Base-by-base conservation (phyloP, 176 grass and related monocot species). In the Saccharum officinarum region DNA sequence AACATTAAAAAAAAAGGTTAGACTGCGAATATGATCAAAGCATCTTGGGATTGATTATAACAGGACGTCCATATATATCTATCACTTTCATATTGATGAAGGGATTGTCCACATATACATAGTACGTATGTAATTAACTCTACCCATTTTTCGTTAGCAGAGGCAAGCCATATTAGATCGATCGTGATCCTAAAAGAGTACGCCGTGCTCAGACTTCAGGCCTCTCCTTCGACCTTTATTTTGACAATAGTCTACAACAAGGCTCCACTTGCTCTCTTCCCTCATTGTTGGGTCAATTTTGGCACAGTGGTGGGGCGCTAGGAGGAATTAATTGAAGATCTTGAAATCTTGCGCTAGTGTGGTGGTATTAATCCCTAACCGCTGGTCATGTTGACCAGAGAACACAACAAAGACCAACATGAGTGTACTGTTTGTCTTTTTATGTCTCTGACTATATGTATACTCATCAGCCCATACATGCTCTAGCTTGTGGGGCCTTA, bases 241-340 rank as follows among this genome's bases (percentile, higher is more conserved):
- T 41, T 39, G 75, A 37, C 36, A 10, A 42, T 31, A 30, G 39
- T 73, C 41, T 8, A 44, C 8, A 38, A 40, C 34, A 78, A 28
- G 76, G 18, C 40, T 10, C 40, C 22, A 25, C 3, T 79, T 37
- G 6, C 6, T 5, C 1, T 33, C 3, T 33, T 75, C 52, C 46
- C 28, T 31, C 2, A 5, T 17, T 34, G 45, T 52, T 12, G 28
- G 44, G 72, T 75, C 46, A 52, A 52, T 67, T 67, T 22, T 14
- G 7, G 42, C 77, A 80, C 61, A 47, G 62, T 80, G 0, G 77
- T 47, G 61, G 61, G 39, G 61, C 40, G 77, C 40, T 33, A 22
- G 20, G 17, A 80, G 30, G 78, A 52, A 80, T 68, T 80, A 10
- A 52, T 69, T 69, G 26, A 80, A 45, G 78, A 80, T 80, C 64